Conservation (phyloP, 2,329 filamentous ascomycete species). For the Ceratocystis huliohia region DNA sequence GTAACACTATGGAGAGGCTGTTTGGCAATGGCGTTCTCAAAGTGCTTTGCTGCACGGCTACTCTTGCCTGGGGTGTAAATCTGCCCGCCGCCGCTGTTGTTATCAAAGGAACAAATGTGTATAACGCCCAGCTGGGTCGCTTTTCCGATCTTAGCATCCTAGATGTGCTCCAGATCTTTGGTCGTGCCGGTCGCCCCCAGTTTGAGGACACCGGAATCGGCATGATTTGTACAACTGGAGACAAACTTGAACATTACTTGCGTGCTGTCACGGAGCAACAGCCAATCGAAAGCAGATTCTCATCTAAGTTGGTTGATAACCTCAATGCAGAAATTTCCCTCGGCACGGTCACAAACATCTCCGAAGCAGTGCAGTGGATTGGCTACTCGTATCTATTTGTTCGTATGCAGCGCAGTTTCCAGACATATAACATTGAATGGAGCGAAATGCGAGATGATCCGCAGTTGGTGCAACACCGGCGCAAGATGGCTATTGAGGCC, state of each 20-base stretch:
- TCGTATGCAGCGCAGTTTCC: conserved; percentile 83
- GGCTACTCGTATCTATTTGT: conserved; percentile 97
- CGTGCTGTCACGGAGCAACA: conserved; percentile 89
- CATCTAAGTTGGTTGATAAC: conserved; percentile 86
- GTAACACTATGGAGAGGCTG: conserved; percentile 88
- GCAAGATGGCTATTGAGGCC: conserved; percentile 77
- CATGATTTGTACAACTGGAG: conserved; percentile 94
- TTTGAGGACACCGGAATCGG: conserved; percentile 97
- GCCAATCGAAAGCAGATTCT: conserved; percentile 95
- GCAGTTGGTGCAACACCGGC: conserved; percentile 68
- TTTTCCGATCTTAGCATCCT: conserved; percentile 93
- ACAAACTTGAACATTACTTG: conserved; percentile 82
- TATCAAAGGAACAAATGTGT: conserved; percentile 96
- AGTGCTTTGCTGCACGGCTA: conserved; percentile 95
- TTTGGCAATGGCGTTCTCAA: conserved; percentile 89
- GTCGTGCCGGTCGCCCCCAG: conserved; percentile 91
- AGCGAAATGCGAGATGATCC: conserved; percentile 80
- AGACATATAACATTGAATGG: conserved; percentile 93
- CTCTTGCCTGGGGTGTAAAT: conserved; percentile 96
- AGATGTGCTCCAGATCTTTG: conserved; percentile 95
- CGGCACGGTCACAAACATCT: conserved; percentile 86
- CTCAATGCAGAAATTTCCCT: conserved; percentile 88
- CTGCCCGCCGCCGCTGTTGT: conserved; percentile 90
- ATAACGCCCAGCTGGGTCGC: conserved; percentile 91
- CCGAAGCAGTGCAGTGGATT: conserved; percentile 91